Evolutionary conservation across 2,329 filamentous ascomycete genomes (phyloP).

Genomic region (Dothideomycetes sp.): DNA sequence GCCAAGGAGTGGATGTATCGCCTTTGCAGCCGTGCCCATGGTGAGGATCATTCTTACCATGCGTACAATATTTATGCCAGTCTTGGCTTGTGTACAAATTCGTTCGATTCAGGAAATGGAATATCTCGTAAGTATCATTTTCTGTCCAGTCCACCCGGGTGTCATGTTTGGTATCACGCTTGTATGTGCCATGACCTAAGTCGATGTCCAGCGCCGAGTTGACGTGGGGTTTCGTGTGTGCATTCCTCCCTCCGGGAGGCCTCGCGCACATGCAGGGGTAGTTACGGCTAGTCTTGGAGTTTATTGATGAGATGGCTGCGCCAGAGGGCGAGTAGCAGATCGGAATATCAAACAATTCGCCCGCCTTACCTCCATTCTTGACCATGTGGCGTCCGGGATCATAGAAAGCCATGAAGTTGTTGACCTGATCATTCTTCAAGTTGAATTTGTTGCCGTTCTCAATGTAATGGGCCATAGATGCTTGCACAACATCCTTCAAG

Average conservation of each 20-base stretch:
- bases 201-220: too few relatives aligned
- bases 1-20: neutral
- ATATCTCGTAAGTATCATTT: neutral
- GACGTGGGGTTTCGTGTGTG: neutral
- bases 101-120: neutral
- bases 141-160: neutral
- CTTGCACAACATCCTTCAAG: neutral
- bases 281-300: neutral
- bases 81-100: neutral
- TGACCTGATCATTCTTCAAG: neutral
- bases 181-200: too few relatives aligned
- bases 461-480: neutral
- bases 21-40: neutral
- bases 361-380: neutral
- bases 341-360: neutral
- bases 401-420: neutral
- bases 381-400: neutral
- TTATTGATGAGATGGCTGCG: slow-evolving; percentile 1
- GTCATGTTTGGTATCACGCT: neutral
- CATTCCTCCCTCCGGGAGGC: neutral
- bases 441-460: neutral
- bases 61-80: neutral
- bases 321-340: slow-evolving; percentile 1
- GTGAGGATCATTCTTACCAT: neutral
- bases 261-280: slow-evolving; percentile 4